Evolutionary conservation across 306 rosid species (phyloP).

Genomic region (Quercus ilex): DNA sequence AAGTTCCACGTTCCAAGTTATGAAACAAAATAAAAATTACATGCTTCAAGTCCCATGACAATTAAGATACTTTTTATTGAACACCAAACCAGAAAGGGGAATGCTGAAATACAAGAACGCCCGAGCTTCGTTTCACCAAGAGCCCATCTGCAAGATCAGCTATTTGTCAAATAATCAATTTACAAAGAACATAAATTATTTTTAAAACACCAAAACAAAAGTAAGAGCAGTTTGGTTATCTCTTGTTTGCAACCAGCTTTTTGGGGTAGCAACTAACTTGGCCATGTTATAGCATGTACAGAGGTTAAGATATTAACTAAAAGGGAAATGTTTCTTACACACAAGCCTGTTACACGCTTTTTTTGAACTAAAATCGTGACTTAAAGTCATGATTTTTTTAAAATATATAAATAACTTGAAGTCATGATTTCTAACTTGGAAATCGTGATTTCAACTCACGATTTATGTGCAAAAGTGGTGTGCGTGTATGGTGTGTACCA

Average conservation of each 20-base stretch:
- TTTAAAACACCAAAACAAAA: background rate
- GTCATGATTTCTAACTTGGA: too few species aligned
- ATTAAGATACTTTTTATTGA: constrained; percentile 22
- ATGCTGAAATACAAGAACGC: constrained; percentile 5
- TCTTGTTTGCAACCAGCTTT: background rate
- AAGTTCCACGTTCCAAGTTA: background rate
- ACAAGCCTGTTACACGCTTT: too few species aligned
- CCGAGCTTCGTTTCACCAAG: constrained; percentile 22
- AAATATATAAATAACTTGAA: too few species aligned
- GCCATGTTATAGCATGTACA: background rate
- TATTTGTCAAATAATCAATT: constrained; percentile 17
- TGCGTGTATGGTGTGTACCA: too few species aligned
- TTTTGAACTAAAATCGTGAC: too few species aligned
- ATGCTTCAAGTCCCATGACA: constrained; percentile 14
- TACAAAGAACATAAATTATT: background rate
- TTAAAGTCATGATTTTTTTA: too few species aligned
- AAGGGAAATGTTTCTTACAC: too few species aligned
- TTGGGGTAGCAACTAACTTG: background rate
- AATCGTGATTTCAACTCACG: too few species aligned
- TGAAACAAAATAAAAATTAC: constrained; percentile 5
- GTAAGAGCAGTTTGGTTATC: background rate
- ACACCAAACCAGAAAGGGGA: constrained; percentile 2
- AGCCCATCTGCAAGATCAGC: constrained; percentile 35
- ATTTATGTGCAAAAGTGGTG: too few species aligned
- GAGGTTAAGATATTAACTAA: background rate